phyloP scores from a whole-genome alignment of 2,329 filamentous ascomycete species.

The Torrubiellomyces zombiae region DNA sequence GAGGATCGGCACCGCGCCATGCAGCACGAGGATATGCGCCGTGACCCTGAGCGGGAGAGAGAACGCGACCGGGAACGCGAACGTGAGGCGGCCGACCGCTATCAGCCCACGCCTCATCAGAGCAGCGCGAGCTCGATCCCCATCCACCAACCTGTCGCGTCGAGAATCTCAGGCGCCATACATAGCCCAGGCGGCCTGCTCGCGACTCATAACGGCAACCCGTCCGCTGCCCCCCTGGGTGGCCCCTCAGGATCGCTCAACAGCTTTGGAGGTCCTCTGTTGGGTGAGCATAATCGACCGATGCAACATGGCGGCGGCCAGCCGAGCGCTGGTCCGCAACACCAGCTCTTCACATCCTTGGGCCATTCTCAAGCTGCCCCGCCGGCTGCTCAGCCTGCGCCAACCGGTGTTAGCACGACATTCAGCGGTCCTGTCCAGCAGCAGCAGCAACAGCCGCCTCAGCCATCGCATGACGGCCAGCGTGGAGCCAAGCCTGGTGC shows the following conservation, averaged over 20 bases:
- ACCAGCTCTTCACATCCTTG: constrained; percentile 42
- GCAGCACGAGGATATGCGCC: constrained; percentile 30
- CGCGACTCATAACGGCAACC: constrained; percentile 49
- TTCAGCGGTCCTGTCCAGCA: constrained; percentile 55
- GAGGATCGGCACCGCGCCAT: constrained; percentile 30
- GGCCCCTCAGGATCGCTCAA: constrained; percentile 32
- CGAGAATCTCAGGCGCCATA: constrained; percentile 63
- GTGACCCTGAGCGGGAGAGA: constrained; percentile 33
- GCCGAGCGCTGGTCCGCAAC: constrained; percentile 28
- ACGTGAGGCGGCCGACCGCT: constrained; percentile 38
- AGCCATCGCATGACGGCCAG: constrained; percentile 44
- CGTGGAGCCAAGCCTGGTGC: constrained; percentile 26
- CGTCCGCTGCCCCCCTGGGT: constrained; percentile 34
- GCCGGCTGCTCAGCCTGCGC: constrained; percentile 36
- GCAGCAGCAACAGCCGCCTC: constrained; percentile 22
- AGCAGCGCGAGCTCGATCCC: constrained; percentile 78
- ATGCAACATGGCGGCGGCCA: constrained; percentile 37
- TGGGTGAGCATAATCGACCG: constrained; percentile 32
- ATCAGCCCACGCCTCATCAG: constrained; percentile 58
- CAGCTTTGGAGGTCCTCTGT: constrained; percentile 38
- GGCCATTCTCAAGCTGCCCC: constrained; percentile 32
- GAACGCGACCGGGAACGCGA: constrained; percentile 47
- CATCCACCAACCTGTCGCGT: constrained; percentile 85
- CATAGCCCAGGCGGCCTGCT: constrained; percentile 86
- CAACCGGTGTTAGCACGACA: constrained; percentile 42